These are phyloP conservation scores for Tulasnella sp. DNA, from an alignment of 768 basidiomycete species.

Conservation along the genomic window DNA sequence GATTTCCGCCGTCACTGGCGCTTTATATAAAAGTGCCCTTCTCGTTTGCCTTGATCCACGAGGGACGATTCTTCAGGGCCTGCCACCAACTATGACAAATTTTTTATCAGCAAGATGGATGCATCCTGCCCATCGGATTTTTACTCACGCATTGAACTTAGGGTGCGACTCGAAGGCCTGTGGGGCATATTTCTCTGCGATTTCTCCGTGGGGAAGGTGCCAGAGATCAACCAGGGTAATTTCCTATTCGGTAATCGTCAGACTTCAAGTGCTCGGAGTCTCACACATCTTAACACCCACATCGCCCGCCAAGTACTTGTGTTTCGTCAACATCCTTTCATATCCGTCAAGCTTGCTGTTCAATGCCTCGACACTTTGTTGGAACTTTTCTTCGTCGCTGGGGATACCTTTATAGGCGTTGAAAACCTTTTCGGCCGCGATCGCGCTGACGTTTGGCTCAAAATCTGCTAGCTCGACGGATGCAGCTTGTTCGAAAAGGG, in stretches of 20 bases:
- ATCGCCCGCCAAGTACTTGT: constrained; percentile 49
- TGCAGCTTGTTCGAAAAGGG: constrained; percentile 48
- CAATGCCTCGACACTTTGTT: constrained; percentile 33
- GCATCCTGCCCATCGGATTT: too few relatives aligned
- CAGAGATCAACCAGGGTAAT: constrained; percentile 23
- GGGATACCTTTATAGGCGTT: constrained; percentile 15
- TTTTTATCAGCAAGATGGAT: not conserved
- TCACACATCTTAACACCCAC: too few relatives aligned
- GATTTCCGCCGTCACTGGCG: too few relatives aligned
- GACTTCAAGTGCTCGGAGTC: too few relatives aligned
- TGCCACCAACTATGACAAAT: not conserved
- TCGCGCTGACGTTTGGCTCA: constrained; percentile 34
- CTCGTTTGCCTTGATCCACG: constrained; percentile 2
- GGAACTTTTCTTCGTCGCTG: constrained; percentile 20
- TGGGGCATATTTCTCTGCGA: not conserved
- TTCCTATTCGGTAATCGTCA: not conserved
- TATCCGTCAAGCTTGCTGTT: constrained; percentile 48
- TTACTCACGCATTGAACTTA: constrained; percentile 5
- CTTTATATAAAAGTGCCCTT: not conserved
- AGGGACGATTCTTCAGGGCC: not conserved
- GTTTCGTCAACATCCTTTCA: constrained; percentile 53
- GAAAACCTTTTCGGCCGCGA: constrained; percentile 30
- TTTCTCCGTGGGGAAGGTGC: constrained; percentile 16
- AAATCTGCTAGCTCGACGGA: constrained; percentile 55
- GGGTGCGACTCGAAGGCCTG: not conserved